Percentiles rank a stretch among this genome's conserved stretches.
phyloP scores from a whole-genome alignment of 2,329 filamentous ascomycete species.

The Mycosphaerella sp. region DNA sequence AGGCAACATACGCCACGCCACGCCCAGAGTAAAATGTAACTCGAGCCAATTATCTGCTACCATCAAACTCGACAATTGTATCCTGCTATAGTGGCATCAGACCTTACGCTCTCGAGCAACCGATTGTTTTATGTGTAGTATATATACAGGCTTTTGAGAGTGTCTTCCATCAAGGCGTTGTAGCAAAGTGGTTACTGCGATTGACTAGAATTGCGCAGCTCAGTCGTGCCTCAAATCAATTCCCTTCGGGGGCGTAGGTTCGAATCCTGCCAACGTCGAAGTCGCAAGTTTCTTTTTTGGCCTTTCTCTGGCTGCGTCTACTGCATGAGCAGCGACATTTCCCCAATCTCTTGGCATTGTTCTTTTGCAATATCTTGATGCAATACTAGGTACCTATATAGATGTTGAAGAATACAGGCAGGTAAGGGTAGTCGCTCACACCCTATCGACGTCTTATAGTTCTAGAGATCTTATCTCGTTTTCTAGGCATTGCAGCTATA shows the following conservation, averaged over 20 bases:
- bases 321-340: background rate
- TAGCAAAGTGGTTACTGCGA: constrained; percentile 22
- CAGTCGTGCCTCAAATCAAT: constrained; percentile 8
- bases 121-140: background rate
- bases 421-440: too few species aligned
- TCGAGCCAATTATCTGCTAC: too few species aligned
- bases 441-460: too few species aligned
- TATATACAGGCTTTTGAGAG: background rate
- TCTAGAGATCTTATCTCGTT: too few species aligned
- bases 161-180: constrained; percentile 1
- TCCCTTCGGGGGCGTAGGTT: constrained; percentile 18
- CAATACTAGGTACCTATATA: too few species aligned
- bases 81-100: background rate
- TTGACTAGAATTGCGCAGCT: constrained; percentile 6
- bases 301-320: background rate
- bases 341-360: background rate
- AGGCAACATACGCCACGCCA: too few species aligned
- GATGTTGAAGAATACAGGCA: too few species aligned
- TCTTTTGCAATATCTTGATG: background rate
- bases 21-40: too few species aligned
- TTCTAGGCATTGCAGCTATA: too few species aligned
- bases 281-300: background rate
- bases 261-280: constrained; percentile 13
- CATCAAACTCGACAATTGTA: background rate
- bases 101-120: too few species aligned